Percentiles rank a stretch among this genome's conserved stretches.
These are phyloP conservation scores for Zalerion maritima DNA, from an alignment of 495 filamentous ascomycete genomes.

Conservation along the genomic window DNA sequence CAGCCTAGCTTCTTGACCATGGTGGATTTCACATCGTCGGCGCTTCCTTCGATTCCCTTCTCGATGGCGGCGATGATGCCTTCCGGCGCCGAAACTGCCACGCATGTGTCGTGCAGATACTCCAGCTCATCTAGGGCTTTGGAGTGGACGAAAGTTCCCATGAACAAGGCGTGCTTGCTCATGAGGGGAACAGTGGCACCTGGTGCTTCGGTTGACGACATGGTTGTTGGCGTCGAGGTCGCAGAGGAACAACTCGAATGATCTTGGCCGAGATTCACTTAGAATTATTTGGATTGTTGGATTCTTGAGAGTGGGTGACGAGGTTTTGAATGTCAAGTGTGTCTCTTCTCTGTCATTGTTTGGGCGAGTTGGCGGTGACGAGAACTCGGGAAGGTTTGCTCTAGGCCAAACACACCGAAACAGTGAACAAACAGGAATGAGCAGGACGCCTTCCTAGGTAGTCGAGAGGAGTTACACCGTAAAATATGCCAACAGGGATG, in stretches of 20 bases:
- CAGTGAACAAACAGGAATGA: too few relatives aligned
- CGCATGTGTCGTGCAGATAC: constrained; percentile 40
- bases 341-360: constrained; percentile 4
- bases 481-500: too few relatives aligned
- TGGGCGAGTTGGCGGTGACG: constrained; percentile 4
- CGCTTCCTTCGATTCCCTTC: constrained; percentile 12
- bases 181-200: constrained; percentile 1
- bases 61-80: constrained; percentile 53
- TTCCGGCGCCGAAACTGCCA: constrained; percentile 48
- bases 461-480: too few relatives aligned
- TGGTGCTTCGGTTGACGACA: too few relatives aligned
- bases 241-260: too few relatives aligned
- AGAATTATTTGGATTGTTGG: too few relatives aligned
- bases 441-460: too few relatives aligned
- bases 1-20: constrained; percentile 21
- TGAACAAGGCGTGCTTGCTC: constrained; percentile 21
- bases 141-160: constrained; percentile 46
- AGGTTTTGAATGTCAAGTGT: neutral
- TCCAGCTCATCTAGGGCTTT: constrained; percentile 39
- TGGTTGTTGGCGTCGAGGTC: too few relatives aligned
- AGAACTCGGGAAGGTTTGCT: too few relatives aligned
- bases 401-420: too few relatives aligned
- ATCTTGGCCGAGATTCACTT: too few relatives aligned
- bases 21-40: constrained; percentile 3
- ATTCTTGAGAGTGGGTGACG: too few relatives aligned